Evolutionary conservation across 257 asterid species (phyloP), one percentile per base, ranked within the genome.

Genomic region (Nicotiana tabacum): DNA sequence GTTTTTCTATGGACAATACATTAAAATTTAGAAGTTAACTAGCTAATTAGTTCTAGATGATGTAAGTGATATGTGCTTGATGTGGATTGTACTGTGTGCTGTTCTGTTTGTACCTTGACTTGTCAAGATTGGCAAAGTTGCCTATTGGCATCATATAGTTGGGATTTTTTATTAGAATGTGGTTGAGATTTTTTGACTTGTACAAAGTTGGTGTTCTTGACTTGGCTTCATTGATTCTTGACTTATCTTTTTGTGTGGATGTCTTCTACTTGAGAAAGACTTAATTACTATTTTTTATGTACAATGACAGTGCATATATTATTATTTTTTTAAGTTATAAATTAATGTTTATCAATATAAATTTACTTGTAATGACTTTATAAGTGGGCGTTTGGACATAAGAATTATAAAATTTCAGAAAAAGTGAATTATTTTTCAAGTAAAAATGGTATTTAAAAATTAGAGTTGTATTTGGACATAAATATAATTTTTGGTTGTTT

Each of bases 141-240:
- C 80, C 43, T 4, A 74, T 51, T 74, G 80, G 46, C 16, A 74
- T 74, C 80, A 74, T 74, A 27, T 48, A 24, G 24, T 6, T 48
- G 79, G 27, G 27, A 24, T 24, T 48, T 77, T 17, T 6, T 7
- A 35, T 18, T 83, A 12, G 64, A 65, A 64, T 83, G 56, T 51
- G 43, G 48, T 68, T 10, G 48, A 82, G 53, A 39, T 43, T 51
- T 11, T 17, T 82, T 70, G 84, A 82, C 81, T 58, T 16, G 55
- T 9, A 37, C 81, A 39, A 82, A 58, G 57, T 32, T 58, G 77
- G 60, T 33, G 33, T 9, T 55, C 66, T 82, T 58, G 77, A 46
- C 78, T 55, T 77, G 57, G 77, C 30, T 15, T 83, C 2, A 5
- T 62, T 82, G 37, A 30, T 27, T 60, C 27, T 18, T 67, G 80